Evolutionary conservation across 352 stramenopile species (phyloP).

Genomic region (Thalassiosira gravida): DNA sequence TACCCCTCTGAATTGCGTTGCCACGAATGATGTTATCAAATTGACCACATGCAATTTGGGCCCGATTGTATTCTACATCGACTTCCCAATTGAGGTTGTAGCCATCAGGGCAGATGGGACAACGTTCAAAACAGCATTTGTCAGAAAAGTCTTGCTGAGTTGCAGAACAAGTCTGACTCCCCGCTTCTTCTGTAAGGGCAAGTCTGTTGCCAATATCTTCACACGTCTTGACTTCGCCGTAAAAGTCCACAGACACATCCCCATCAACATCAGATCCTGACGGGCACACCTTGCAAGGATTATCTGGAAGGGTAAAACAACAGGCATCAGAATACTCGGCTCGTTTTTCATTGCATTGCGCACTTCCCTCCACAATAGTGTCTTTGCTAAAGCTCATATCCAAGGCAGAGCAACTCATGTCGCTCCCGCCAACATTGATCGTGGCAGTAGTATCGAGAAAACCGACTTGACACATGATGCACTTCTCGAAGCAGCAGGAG

Average conservation of each 20-base stretch:
- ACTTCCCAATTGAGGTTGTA: slow-evolving; percentile 71
- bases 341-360: slow-evolving; percentile 39
- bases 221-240: slow-evolving; percentile 53
- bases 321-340: slow-evolving; percentile 42
- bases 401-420: slow-evolving; percentile 52
- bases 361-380: slow-evolving; percentile 49
- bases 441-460: slow-evolving; percentile 56
- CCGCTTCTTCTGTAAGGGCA: slow-evolving; percentile 55
- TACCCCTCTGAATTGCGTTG: slow-evolving; percentile 50
- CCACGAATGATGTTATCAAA: slow-evolving; percentile 59
- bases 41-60: slow-evolving; percentile 58
- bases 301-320: slow-evolving; percentile 57
- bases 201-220: slow-evolving; percentile 57
- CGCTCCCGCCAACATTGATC: slow-evolving; percentile 38
- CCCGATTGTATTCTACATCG: slow-evolving; percentile 64
- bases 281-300: slow-evolving; percentile 60
- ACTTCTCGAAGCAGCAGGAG: slow-evolving; percentile 65
- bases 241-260: slow-evolving; percentile 50
- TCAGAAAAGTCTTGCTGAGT: slow-evolving; percentile 40
- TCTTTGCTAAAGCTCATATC: slow-evolving; percentile 54
- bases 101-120: slow-evolving; percentile 49
- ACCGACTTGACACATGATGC: slow-evolving; percentile 54
- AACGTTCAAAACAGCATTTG: slow-evolving; percentile 67
- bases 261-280: slow-evolving; percentile 33
- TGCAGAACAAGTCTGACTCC: slow-evolving; percentile 37